Evolutionary conservation across 2,329 filamentous ascomycete genomes (phyloP).

Genomic region (Amesomyces nigricolor): DNA sequence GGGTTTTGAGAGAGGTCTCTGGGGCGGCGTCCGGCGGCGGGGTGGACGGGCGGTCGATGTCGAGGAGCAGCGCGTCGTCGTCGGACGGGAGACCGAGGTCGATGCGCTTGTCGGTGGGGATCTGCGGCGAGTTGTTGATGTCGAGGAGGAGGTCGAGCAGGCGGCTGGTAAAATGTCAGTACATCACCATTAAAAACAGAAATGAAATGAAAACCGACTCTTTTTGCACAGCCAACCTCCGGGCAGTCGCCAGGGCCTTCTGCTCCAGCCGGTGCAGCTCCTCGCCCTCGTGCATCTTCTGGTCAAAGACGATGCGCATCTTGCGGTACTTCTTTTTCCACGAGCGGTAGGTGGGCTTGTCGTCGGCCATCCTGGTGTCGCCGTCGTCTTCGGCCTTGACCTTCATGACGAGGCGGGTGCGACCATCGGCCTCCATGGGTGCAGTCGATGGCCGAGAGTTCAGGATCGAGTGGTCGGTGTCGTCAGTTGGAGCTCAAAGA

Average conservation of each 20-base stretch:
- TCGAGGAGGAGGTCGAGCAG: conserved; percentile 84
- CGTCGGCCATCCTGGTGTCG: conserved; percentile 35
- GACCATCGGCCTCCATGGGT: conserved; percentile 30
- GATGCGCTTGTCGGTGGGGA: conserved; percentile 68
- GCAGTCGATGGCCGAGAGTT: neutral
- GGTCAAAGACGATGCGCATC: conserved; percentile 74
- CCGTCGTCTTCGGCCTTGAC: conserved; percentile 40
- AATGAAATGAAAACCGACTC: conserved; percentile 58
- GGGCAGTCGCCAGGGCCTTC: conserved; percentile 72
- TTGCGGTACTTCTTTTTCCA: conserved; percentile 95
- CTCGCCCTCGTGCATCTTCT: conserved; percentile 74
- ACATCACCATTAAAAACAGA: conserved; percentile 13
- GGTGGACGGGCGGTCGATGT: conserved; percentile 72
- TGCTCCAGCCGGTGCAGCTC: conserved; percentile 75
- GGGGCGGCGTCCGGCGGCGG: conserved; percentile 39
- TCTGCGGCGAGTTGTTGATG: conserved; percentile 76
- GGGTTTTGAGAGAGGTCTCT: conserved; percentile 44
- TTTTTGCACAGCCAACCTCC: conserved; percentile 81
- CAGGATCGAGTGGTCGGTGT: too few species aligned
- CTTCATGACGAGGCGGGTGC: conserved; percentile 27
- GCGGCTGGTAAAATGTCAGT: conserved; percentile 51
- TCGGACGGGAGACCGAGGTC: conserved; percentile 54
- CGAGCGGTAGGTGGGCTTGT: conserved; percentile 55
- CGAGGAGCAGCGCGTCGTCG: conserved; percentile 58
- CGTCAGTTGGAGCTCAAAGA: neutral